Percentiles rank a stretch among this genome's conserved stretches.
Evolutionary conservation across 2,329 filamentous ascomycete genomes (phyloP).

Genomic region (Cladorrhinum sp.): DNA sequence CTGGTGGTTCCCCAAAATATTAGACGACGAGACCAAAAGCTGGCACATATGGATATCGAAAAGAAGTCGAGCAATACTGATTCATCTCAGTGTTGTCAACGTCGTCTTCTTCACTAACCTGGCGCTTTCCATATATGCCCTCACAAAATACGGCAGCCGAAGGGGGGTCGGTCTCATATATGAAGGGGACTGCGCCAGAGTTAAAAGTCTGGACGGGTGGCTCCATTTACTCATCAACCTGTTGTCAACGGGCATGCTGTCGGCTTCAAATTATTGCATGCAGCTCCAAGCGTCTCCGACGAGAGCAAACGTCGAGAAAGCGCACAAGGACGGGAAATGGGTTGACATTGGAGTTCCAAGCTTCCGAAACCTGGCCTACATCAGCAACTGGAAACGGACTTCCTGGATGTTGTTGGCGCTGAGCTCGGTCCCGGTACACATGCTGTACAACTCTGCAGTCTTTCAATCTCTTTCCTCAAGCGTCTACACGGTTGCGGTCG

Average conservation of each 20-base stretch:
- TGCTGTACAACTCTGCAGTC: constrained; percentile 22
- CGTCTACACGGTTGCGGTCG: constrained; percentile 15
- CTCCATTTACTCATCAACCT: constrained; percentile 34
- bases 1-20: neutral
- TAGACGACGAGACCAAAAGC: neutral
- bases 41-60: neutral
- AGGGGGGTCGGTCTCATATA: neutral
- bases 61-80: neutral
- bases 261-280: constrained; percentile 38
- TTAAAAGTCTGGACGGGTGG: neutral
- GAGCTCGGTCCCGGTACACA: constrained; percentile 21
- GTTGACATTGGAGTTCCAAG: constrained; percentile 21
- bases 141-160: neutral
- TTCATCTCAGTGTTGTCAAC: neutral
- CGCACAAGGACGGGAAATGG: constrained; percentile 12
- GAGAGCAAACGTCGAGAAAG: constrained; percentile 30
- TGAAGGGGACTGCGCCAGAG: neutral
- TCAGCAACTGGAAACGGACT: constrained; percentile 6
- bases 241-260: constrained; percentile 32
- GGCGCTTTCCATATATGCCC: neutral
- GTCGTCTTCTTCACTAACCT: neutral
- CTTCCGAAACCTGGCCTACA: constrained; percentile 14
- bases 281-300: constrained; percentile 36
- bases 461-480: constrained; percentile 19
- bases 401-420: constrained; percentile 14